Evolutionary conservation across 1,139 yeast genomes (phyloP).

Genomic region (Geotrichum histeridarum): DNA sequence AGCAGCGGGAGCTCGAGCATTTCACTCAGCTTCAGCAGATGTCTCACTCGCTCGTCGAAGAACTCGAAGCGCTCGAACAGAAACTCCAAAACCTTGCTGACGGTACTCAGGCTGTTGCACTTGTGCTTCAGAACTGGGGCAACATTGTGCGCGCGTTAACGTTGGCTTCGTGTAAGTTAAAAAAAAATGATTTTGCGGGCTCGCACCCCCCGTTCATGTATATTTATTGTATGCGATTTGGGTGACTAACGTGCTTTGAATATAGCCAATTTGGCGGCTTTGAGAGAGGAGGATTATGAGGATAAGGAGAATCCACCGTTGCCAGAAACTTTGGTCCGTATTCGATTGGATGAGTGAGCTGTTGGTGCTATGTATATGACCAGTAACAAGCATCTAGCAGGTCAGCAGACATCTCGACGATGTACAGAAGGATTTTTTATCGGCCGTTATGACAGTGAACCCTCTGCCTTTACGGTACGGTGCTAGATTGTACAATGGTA

Average conservation of each 20-base stretch:
- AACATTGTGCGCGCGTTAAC: slow-evolving; percentile 61
- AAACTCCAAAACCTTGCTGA: slow-evolving; percentile 49
- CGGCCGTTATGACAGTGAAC: not conserved
- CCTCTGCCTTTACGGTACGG: too few species aligned
- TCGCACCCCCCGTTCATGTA: too few species aligned
- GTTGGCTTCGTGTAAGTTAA: slow-evolving; percentile 47
- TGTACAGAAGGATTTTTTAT: not conserved
- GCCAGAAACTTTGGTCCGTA: slow-evolving; percentile 66
- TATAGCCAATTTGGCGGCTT: slow-evolving; percentile 46
- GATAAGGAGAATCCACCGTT: slow-evolving; percentile 41
- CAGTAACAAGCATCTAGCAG: too few species aligned
- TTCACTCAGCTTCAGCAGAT: slow-evolving; percentile 48
- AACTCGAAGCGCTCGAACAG: slow-evolving; percentile 47
- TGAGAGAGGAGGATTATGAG: slow-evolving; percentile 47
- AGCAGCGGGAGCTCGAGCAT: slow-evolving; percentile 50
- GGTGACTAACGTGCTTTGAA: slow-evolving; percentile 18
- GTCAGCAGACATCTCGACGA: not conserved
- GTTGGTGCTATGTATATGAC: too few species aligned
- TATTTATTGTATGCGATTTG: slow-evolving; percentile 17
- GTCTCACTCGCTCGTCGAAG: slow-evolving; percentile 46
- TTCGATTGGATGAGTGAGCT: slow-evolving; percentile 44
- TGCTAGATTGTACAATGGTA: too few species aligned
- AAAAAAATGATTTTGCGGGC: too few species aligned
- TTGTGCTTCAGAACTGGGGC: slow-evolving; percentile 57
- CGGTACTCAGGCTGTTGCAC: slow-evolving; percentile 49